phyloP scores from a whole-genome alignment of 306 rosid species.

The Amphicarpaea edgeworthii region DNA sequence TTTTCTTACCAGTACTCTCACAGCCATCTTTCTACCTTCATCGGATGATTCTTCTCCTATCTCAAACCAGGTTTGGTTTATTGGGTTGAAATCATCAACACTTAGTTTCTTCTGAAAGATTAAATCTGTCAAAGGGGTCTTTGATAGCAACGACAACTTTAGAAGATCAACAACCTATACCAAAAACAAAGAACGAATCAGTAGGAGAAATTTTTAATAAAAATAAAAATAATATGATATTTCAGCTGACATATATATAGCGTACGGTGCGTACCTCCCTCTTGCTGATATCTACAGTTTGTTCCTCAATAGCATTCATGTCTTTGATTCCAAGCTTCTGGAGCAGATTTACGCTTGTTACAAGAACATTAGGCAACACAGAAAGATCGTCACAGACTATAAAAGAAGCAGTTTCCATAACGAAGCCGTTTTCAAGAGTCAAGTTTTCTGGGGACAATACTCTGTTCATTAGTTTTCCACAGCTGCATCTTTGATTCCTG shows the following conservation, averaged over 20 bases:
- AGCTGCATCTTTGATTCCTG: constrained; percentile 1
- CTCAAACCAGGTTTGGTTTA: background rate
- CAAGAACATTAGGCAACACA: constrained; percentile 21
- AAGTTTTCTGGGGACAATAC: background rate
- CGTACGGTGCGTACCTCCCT: no score
- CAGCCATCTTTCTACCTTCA: background rate
- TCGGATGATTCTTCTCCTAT: background rate
- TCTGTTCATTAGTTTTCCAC: constrained; percentile 3
- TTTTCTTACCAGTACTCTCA: background rate
- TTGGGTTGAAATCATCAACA: background rate
- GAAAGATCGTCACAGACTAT: constrained; percentile 21
- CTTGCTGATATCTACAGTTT: constrained; percentile 1
- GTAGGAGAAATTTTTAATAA: no score
- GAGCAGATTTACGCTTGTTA: background rate
- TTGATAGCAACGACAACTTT: constrained; percentile 26
- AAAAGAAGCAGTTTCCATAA: background rate
- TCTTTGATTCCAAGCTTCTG: background rate
- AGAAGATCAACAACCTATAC: constrained; percentile 22
- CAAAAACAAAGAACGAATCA: background rate
- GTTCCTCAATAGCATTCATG: constrained; percentile 23
- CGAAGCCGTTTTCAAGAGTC: background rate
- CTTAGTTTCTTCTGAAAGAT: background rate
- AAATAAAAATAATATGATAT: no score
- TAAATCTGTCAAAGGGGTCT: constrained; percentile 2
- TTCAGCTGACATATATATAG: no score